Conservation (phyloP, 177 flowering plant species). For the Vitis hybrid region DNA sequence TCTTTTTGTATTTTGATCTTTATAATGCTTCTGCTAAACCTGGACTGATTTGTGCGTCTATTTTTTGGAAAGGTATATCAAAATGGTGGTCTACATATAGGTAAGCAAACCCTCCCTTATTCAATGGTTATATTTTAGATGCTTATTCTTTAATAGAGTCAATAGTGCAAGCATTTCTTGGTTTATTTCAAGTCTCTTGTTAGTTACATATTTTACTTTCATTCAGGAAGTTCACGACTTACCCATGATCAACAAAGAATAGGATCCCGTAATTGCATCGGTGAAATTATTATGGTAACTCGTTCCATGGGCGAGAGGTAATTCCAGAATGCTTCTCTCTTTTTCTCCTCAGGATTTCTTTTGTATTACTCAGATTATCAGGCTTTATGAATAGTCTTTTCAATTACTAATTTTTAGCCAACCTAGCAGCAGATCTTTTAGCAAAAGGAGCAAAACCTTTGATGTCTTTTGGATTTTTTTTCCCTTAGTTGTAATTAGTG, state of each 20-base stretch:
- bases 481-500: too few species aligned
- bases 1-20: too few species aligned
- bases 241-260: constrained; percentile 15
- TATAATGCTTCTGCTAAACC: neutral
- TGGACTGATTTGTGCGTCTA: constrained; percentile 13
- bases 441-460: too few species aligned
- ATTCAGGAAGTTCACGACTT: constrained; percentile 26
- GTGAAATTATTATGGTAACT: constrained; percentile 41
- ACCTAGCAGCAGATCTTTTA: too few species aligned
- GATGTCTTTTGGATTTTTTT: too few species aligned
- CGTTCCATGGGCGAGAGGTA: constrained; percentile 44
- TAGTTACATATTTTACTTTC: constrained; percentile 2
- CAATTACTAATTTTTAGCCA: too few species aligned
- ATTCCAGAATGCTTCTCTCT: neutral
- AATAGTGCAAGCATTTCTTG: neutral
- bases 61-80: constrained; percentile 25
- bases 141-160: neutral
- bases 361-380: too few species aligned
- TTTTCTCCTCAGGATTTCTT: too few species aligned
- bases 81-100: constrained; percentile 26
- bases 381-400: too few species aligned
- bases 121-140: too few species aligned
- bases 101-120: constrained; percentile 11
- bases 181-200: neutral
- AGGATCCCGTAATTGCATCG: constrained; percentile 42